These are phyloP conservation scores for Aspergillus cavernicola DNA, from an alignment of 495 filamentous ascomycete genomes.

Conservation along the genomic window DNA sequence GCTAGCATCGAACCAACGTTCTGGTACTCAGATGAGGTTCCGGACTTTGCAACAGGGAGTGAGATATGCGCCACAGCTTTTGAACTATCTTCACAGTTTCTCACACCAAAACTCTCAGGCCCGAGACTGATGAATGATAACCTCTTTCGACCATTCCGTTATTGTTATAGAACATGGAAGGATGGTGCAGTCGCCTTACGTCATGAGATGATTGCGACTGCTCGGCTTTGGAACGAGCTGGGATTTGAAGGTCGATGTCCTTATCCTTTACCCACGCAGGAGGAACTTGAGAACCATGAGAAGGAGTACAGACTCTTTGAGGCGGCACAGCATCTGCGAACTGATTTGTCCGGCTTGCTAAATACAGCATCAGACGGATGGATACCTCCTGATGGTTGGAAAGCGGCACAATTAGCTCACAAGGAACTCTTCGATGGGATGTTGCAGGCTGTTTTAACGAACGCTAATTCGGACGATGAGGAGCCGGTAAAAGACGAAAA, in stretches of 20 bases:
- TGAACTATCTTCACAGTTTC: conserved; percentile 29
- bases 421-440: conserved; percentile 32
- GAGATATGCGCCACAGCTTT: conserved; percentile 30
- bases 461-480: conserved; percentile 25
- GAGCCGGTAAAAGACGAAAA: conserved; percentile 31
- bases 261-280: conserved; percentile 29
- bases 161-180: conserved; percentile 43
- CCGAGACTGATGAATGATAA: conserved; percentile 36
- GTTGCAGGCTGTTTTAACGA: conserved; percentile 29
- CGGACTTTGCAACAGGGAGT: conserved; percentile 29
- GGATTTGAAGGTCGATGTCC: conserved; percentile 36
- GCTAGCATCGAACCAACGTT: conserved; percentile 37
- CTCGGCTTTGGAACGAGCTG: conserved; percentile 34
- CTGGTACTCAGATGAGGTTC: conserved; percentile 32
- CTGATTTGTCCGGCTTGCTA: conserved; percentile 28
- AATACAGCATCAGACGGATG: conserved; percentile 38
- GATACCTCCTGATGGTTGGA: conserved; percentile 34
- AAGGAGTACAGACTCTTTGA: conserved; percentile 36
- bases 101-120: conserved; percentile 28
- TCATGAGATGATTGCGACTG: conserved; percentile 39
- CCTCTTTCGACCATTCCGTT: conserved; percentile 39
- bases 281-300: conserved; percentile 29
- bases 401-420: conserved; percentile 30
- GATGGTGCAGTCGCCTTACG: conserved; percentile 39
- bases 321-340: conserved; percentile 30